These are phyloP conservation scores for Acer yangbiense DNA, from an alignment of 345 rosid species.

Conservation along the genomic window DNA sequence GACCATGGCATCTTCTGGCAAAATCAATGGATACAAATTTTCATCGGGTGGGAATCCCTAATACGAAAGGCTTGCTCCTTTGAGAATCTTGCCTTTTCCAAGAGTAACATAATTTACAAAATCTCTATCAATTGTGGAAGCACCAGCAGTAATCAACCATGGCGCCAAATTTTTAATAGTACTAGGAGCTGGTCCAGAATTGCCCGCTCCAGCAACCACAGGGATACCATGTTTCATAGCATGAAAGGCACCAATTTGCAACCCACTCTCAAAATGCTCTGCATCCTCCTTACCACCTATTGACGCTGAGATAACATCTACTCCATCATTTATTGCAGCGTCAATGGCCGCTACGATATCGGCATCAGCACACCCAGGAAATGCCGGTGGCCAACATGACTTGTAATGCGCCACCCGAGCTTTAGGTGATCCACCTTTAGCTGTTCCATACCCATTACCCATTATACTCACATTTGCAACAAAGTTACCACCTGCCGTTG, in stretches of 20 bases:
- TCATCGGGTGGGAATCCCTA: no score
- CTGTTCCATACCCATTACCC: conserved; percentile 58
- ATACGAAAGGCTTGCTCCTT: no score
- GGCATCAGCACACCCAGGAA: not conserved
- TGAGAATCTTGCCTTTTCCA: no score
- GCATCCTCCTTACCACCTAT: conserved; percentile 4
- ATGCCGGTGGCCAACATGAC: conserved; percentile 28
- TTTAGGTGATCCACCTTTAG: conserved; percentile 65
- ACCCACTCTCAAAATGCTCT: conserved; percentile 27
- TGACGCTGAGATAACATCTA: conserved; percentile 46
- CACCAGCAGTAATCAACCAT: no score
- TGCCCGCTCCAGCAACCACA: conserved; percentile 42
- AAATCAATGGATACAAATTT: no score
- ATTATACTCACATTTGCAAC: conserved; percentile 45
- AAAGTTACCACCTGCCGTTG: conserved; percentile 63
- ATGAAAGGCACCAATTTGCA: conserved; percentile 47
- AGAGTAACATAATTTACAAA: no score
- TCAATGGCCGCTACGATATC: conserved; percentile 40
- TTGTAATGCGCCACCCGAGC: conserved; percentile 52
- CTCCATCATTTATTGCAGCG: conserved; percentile 49
- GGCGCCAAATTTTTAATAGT: not conserved
- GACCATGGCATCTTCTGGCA: no score
- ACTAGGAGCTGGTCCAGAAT: conserved; percentile 28
- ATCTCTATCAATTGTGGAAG: no score
- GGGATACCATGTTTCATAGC: conserved; percentile 37